Base-by-base conservation (phyloP, 2,329 filamentous ascomycete species). In the Scedosporium aurantiacum region DNA sequence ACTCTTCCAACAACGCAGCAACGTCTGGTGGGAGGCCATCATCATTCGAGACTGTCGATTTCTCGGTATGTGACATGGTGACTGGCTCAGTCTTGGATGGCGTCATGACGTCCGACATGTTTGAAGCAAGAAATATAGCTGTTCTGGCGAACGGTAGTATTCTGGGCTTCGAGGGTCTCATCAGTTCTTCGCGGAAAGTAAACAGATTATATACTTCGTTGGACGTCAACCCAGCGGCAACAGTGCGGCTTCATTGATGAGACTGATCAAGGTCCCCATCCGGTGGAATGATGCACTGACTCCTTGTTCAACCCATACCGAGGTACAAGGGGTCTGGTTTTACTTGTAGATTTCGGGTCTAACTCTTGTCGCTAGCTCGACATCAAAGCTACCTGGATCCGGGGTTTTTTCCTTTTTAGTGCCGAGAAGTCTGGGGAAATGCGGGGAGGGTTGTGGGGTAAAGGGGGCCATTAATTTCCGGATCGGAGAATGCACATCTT, bases 1-100 rank as follows among this genome's bases (percentile, higher is more conserved):
- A 58, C 21, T 60, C 59, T 14, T 60, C 27, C 25, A 60, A 16
- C 45, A 60, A n/a, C 25, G 59, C 50, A 41, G 50, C 59, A 14
- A 60, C 59, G 40, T 60, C 59, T 5, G 59, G 47, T 5, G 59
- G 59, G 32, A 60, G 47, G 12, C 23, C 32, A 16, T 14, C 28
- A 23, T 60, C 59, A 28, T 27, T 54, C 28, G 10, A 43, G 18
- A 12, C 28, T 14, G 23, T n/a, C 27, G 27, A 25, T 40, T 60
- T 41, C 50, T 56, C 50, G 27, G 32, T 56, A 21, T 54, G 54
- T 18, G 59, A 54, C 59, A 60, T 60, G 59, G 25, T 21, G 45
- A 47, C 47, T 56, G 28, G n/a, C 41, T 60, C 47, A 41, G 58
- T 18, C 32, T 58, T 58, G 5, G 57, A 8, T 58, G 57, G 40